Evolutionary conservation across 441 rosid species (phyloP).

Genomic region (Erodium moschatum): DNA sequence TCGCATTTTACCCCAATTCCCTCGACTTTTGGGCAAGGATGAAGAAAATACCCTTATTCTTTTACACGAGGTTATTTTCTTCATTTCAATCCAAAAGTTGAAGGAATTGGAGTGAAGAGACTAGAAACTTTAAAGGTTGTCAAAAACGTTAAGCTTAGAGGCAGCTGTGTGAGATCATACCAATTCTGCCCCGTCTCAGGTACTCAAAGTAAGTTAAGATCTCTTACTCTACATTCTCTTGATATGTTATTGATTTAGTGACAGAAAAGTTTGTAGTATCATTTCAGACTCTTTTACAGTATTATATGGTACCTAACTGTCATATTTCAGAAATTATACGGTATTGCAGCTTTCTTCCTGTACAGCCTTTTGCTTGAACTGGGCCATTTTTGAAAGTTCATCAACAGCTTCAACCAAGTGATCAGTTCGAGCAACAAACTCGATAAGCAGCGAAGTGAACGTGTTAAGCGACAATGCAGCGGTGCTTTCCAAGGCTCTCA

Average conservation of each 20-base stretch:
- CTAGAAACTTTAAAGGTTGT: too few species aligned
- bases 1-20: too few species aligned
- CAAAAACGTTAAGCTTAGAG: too few species aligned
- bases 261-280: background rate
- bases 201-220: background rate
- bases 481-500: constrained; percentile 52
- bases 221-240: background rate
- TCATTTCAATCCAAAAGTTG: too few species aligned
- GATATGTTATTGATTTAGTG: background rate
- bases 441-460: constrained; percentile 53
- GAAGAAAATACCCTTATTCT: too few species aligned
- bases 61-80: too few species aligned
- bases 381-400: constrained; percentile 45
- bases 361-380: constrained; percentile 34
- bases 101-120: too few species aligned
- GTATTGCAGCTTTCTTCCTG: constrained; percentile 10
- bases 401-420: constrained; percentile 59
- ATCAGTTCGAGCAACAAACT: constrained; percentile 58
- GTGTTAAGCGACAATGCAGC: constrained; percentile 48
- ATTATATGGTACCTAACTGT: constrained; percentile 1
- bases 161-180: too few species aligned
- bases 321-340: constrained; percentile 11
- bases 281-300: background rate
- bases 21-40: too few species aligned
- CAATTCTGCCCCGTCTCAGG: background rate